These are phyloP conservation scores for Triadica sebifera DNA, from an alignment of 345 rosid genomes.

Conservation along the genomic window DNA sequence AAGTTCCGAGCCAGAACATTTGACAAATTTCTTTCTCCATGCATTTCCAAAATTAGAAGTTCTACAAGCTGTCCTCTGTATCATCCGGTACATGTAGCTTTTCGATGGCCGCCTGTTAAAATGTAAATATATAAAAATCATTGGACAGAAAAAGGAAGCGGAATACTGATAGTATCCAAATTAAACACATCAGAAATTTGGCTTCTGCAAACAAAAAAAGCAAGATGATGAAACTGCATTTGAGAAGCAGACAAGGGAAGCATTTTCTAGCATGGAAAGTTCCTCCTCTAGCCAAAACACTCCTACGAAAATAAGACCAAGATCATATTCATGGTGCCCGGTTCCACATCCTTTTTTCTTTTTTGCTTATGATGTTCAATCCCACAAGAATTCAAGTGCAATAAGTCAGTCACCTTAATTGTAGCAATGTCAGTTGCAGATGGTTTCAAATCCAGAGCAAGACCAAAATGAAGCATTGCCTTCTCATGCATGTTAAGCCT, in stretches of 20 bases:
- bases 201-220: neutral
- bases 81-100: conserved; percentile 96
- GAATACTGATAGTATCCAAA: neutral
- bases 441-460: conserved; percentile 96
- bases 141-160: neutral
- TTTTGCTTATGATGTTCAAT: neutral
- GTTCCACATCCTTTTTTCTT: neutral
- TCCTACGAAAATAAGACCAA: neutral
- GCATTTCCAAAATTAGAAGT: conserved; percentile 4
- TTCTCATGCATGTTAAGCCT: conserved; percentile 69
- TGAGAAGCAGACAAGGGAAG: neutral
- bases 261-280: neutral
- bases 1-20: conserved; percentile 22
- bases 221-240: too few relatives aligned
- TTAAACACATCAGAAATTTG: neutral
- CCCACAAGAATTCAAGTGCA: neutral
- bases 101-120: conserved; percentile 89
- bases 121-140: neutral
- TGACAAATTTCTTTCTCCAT: conserved; percentile 14
- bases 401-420: conserved; percentile 59
- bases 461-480: conserved; percentile 92
- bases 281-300: neutral
- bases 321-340: neutral
- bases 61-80: conserved; percentile 60
- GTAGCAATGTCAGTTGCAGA: conserved; percentile 87